Percentiles rank a stretch among this genome's conserved stretches.
phyloP scores from a whole-genome alignment of 2,329 filamentous ascomycete species.

The Teratosphaeria pseudoeucalypti region DNA sequence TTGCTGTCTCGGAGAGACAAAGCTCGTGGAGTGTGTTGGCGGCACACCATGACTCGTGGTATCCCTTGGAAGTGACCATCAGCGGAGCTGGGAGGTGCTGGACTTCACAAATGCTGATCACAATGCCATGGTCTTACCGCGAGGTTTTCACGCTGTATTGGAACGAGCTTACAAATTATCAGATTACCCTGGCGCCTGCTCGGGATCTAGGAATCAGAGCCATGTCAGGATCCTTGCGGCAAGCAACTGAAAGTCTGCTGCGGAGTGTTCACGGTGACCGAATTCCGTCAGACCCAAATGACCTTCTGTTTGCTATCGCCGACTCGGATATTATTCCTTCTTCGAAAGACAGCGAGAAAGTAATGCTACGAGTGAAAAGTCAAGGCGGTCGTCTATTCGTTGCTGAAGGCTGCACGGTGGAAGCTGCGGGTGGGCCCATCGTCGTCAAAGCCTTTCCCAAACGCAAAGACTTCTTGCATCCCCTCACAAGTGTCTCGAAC shows the following conservation, averaged over 20 bases:
- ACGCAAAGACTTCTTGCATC: conserved; percentile 51
- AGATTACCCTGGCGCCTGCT: not conserved
- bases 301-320: not conserved
- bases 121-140: not conserved
- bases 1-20: conserved; percentile 10
- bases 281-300: not conserved
- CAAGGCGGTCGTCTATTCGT: not conserved
- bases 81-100: not conserved
- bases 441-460: conserved; percentile 35
- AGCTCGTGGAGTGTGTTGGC: conserved; percentile 5
- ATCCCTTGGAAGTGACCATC: not conserved
- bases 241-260: not conserved
- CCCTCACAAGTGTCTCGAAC: conserved; percentile 3
- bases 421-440: not conserved
- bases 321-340: not conserved
- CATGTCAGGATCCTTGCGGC: not conserved
- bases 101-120: not conserved
- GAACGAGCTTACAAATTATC: not conserved
- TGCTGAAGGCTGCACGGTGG: not conserved
- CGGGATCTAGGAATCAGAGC: not conserved
- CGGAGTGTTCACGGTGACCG: not conserved
- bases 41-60: not conserved
- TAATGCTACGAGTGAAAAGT: not conserved
- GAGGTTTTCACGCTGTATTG: not conserved
- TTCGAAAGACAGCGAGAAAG: not conserved